A percentile compares a stretch with the other conserved stretches of the same genome.
These are phyloP conservation scores for Hyparrhenia diplandra DNA, from an alignment of 176 grass and related monocot species.

Conservation along the genomic window DNA sequence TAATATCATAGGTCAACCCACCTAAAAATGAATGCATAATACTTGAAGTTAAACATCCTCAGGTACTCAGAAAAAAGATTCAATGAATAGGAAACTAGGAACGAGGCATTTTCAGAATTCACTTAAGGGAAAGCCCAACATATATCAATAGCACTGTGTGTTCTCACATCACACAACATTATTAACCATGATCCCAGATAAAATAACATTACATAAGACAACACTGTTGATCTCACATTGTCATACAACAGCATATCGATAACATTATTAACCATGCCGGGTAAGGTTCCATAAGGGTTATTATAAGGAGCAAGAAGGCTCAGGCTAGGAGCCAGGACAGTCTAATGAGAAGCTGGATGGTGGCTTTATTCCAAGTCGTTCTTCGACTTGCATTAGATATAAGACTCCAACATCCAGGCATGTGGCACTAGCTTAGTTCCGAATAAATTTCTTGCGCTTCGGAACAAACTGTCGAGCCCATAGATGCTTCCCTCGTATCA, in stretches of 20 bases:
- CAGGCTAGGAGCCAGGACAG: not conserved
- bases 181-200: not conserved
- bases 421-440: not conserved
- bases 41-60: not conserved
- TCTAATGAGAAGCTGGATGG: not conserved
- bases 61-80: not conserved
- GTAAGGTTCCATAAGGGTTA: not conserved
- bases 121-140: not conserved
- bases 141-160: not conserved
- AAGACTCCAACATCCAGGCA: not conserved
- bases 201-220: not conserved
- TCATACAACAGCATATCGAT: not conserved
- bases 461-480: constrained; percentile 71
- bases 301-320: not conserved
- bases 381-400: not conserved
- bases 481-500: constrained; percentile 49
- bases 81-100: not conserved
- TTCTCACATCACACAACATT: constrained; percentile 5
- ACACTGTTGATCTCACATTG: not conserved
- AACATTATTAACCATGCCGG: not conserved
- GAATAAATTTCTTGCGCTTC: constrained; percentile 39
- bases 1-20: not conserved
- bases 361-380: not conserved
- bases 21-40: not conserved
- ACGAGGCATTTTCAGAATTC: not conserved